Conservation (phyloP, 2,329 filamentous ascomycete genomes). For the Fusarium sp. region DNA sequence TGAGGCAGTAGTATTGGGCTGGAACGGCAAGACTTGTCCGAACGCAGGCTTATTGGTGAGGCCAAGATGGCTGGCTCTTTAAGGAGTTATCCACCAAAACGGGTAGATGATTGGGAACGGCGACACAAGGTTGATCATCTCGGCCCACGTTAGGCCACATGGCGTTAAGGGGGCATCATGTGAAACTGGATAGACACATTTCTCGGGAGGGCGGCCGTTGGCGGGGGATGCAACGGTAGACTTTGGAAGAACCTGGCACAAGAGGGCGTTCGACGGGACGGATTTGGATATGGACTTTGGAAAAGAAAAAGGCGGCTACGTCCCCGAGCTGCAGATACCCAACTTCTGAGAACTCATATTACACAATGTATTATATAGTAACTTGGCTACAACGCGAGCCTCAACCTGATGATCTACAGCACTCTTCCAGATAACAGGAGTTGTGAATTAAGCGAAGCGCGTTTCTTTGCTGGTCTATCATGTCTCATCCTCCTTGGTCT, state of each 20-base stretch:
- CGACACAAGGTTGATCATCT: neutral
- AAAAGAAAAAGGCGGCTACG: neutral
- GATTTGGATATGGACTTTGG: neutral
- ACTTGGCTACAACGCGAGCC: neutral
- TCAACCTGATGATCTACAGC: conserved; percentile 1
- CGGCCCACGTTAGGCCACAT: neutral
- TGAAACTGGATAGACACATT: neutral
- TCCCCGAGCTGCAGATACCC: neutral
- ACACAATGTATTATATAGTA: conserved; percentile 18
- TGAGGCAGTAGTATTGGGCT: neutral
- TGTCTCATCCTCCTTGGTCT: conserved; percentile 23
- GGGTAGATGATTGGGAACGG: neutral
- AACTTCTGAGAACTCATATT: neutral
- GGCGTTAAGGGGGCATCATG: neutral
- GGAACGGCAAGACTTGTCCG: neutral
- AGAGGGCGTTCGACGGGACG: neutral
- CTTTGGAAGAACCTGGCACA: neutral
- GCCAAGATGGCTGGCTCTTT: neutral
- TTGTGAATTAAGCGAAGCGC: conserved; percentile 13
- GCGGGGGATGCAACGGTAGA: neutral
- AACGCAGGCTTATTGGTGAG: neutral
- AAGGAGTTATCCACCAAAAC: neutral
- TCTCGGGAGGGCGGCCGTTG: neutral
- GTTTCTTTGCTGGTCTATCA: conserved; percentile 15
- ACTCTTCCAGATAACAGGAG: conserved; percentile 5